Evolutionary conservation across 352 stramenopile species (phyloP), one percentile per base, ranked within the genome.

Genomic region (Phytophthora brassicae): DNA sequence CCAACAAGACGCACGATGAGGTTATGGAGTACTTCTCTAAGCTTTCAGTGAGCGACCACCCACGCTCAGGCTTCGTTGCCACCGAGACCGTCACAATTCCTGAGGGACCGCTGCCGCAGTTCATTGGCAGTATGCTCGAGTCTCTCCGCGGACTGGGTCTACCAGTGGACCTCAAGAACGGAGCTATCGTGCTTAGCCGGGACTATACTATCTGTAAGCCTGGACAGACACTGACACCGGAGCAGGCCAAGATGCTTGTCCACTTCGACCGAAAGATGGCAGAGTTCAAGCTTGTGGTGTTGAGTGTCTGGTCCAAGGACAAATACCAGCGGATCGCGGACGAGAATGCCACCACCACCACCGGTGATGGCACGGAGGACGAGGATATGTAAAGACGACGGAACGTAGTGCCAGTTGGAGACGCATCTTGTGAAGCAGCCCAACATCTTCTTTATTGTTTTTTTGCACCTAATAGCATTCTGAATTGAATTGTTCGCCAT

Each of bases 151-250:
- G 93, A 44, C 81, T 99, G 14, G 95, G 97, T 20, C 77, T 99
- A 38, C 95, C 96, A 11, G 95, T 99, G 47, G 94, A 99, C 70
- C 84, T 99, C 24, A 95, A 99, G 77, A 98, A 98, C 65, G 95
- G 95, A 41, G 87, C 86, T 45, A 80, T 99, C 39, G 77, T 95
- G 56, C 85, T 99, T 17, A 88, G 87, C 64, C 86, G 94, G 47
- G 89, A 97, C 68, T 89, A 96, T 73, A 92, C 84, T 56, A 88
- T 99, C 45, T 99, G 96, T 81, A 98, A 97, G 71, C 65, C 91
- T 70, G 97, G 97, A 39, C 86, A 98, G 68, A 92, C 87, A 24
- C 70, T 99, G 11, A 97, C 83, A 49, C 92, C 97, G 1, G n/a
- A 99, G 66, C 90, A 98, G 64, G 97, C 95, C 53, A 98, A 98